Evolutionary conservation across 805 yeast species (phyloP).

Genomic region (Priceomyces haplophilus): DNA sequence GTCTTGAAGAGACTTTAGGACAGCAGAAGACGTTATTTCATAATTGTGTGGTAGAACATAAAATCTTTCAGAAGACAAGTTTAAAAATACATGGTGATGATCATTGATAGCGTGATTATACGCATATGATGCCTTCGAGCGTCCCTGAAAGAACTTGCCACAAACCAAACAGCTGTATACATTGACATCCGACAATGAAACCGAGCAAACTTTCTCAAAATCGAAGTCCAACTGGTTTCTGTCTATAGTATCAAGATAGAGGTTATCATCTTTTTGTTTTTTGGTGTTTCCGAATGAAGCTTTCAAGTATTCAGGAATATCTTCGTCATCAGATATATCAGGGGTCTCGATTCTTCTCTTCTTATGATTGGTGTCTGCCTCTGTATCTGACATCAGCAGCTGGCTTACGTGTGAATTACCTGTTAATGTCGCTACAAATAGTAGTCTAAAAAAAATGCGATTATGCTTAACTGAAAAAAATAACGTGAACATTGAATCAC

Average conservation of each 20-base stretch:
- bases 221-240: conserved; percentile 59
- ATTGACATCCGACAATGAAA: conserved; percentile 57
- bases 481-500: not conserved
- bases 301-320: conserved; percentile 10
- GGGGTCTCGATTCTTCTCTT: conserved; percentile 1
- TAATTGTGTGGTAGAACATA: conserved; percentile 64
- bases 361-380: not conserved
- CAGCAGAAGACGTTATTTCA: conserved; percentile 27
- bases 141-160: conserved; percentile 71
- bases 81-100: conserved; percentile 62
- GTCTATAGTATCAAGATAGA: conserved; percentile 43
- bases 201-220: conserved; percentile 61
- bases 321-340: conserved; percentile 10
- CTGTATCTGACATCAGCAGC: conserved; percentile 1
- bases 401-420: not conserved
- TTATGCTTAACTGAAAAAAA: not conserved
- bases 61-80: conserved; percentile 46
- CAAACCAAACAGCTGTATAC: conserved; percentile 73
- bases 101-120: conserved; percentile 62
- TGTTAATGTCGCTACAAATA: not conserved
- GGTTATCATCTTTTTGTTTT: conserved; percentile 8
- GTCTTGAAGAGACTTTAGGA: conserved; percentile 42
- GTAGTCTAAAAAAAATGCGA: not conserved
- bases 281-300: not conserved
- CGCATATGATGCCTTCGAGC: conserved; percentile 62